Percentiles rank a stretch among this genome's conserved stretches.
Evolutionary conservation across 371 early-diverging fungal genomes (phyloP).

Genomic region (Mortierella polycephala): DNA sequence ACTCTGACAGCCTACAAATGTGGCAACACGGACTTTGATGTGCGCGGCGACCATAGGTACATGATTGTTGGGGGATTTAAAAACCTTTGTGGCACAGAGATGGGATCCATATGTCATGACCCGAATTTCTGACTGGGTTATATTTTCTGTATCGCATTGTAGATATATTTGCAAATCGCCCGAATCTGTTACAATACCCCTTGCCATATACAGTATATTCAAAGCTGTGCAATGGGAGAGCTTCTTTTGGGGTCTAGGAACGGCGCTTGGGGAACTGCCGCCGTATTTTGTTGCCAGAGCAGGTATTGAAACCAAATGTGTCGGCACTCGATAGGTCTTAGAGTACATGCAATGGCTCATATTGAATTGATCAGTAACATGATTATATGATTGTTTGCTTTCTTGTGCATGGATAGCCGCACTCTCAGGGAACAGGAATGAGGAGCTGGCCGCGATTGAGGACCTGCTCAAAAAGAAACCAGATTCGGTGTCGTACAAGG

Average conservation of each 20-base stretch:
- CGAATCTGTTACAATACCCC: conserved; percentile 27
- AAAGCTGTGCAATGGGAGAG: conserved; percentile 79
- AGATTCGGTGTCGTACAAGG: conserved; percentile 62
- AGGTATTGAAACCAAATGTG: conserved; percentile 56
- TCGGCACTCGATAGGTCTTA: neutral
- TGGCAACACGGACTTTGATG: conserved; percentile 72
- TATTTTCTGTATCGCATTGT: neutral
- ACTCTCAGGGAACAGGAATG: conserved; percentile 72
- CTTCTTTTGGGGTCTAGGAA: conserved; percentile 92
- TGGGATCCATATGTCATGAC: neutral
- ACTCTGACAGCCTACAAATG: conserved; percentile 88
- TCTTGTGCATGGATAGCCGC: conserved; percentile 60
- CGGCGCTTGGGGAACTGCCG: conserved; percentile 93
- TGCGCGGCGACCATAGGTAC: conserved; percentile 69
- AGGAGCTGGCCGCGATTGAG: conserved; percentile 71
- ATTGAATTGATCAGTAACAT: neutral
- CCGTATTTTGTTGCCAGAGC: conserved; percentile 95
- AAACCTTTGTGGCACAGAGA: neutral
- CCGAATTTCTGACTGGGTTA: neutral
- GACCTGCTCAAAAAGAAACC: conserved; percentile 58
- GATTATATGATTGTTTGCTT: neutral
- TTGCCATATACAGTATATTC: conserved; percentile 70
- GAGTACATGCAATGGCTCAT: neutral
- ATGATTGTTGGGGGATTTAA: neutral
- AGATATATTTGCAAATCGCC: conserved; percentile 51